phyloP scores from a whole-genome alignment of 345 rosid species.

The Rhizophora apiculata region DNA sequence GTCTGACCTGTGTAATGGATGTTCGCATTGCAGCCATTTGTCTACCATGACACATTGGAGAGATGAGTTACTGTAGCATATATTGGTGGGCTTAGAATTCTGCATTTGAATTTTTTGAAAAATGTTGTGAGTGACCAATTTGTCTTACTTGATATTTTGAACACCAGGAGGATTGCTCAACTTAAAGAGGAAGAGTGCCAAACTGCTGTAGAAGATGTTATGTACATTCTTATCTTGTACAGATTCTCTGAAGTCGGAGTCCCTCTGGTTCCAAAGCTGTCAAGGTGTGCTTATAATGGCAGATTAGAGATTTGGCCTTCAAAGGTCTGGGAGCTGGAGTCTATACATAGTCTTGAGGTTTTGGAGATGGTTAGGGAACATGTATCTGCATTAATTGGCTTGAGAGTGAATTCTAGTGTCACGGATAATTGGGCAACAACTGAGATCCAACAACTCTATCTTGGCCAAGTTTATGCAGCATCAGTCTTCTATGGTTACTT shows the following conservation, averaged over 20 bases:
- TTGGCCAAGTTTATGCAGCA: slow-evolving; percentile 52
- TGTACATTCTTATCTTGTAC: slow-evolving; percentile 75
- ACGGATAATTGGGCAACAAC: slow-evolving; percentile 86
- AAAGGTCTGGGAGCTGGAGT: slow-evolving; percentile 91
- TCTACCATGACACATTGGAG: neutral
- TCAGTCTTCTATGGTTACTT: slow-evolving; percentile 85
- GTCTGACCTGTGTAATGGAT: slow-evolving; percentile 1
- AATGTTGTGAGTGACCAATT: neutral
- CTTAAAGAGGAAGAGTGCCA: slow-evolving; percentile 62
- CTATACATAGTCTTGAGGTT: slow-evolving; percentile 62
- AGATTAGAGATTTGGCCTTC: slow-evolving; percentile 89
- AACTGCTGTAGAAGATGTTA: slow-evolving; percentile 78
- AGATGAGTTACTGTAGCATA: neutral
- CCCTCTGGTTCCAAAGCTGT: slow-evolving; percentile 81
- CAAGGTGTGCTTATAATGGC: slow-evolving; percentile 70
- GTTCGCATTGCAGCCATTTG: no score
- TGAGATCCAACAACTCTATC: slow-evolving; percentile 46
- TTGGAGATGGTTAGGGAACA: slow-evolving; percentile 76
- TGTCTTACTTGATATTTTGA: slow-evolving; percentile 15
- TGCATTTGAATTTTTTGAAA: neutral
- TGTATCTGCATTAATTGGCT: slow-evolving; percentile 62
- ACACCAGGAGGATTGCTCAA: slow-evolving; percentile 72
- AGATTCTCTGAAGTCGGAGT: slow-evolving; percentile 84
- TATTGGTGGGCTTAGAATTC: neutral
- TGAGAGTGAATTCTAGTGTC: slow-evolving; percentile 69